A percentile compares a stretch with the other conserved stretches of the same genome.
Evolutionary conservation across 2,329 filamentous ascomycete genomes (phyloP).

Genomic region (Alternaria conjuncta): DNA sequence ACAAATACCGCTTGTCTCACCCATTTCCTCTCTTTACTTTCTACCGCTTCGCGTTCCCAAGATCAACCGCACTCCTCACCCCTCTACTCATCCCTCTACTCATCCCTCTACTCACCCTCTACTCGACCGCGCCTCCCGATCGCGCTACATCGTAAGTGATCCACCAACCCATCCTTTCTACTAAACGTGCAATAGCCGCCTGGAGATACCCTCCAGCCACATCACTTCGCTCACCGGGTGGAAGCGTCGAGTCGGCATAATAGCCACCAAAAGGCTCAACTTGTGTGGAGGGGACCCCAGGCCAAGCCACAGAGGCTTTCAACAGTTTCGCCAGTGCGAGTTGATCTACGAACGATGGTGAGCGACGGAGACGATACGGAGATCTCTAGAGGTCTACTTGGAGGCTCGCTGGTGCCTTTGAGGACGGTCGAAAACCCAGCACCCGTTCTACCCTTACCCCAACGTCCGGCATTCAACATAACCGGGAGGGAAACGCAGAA

Average conservation of each 20-base stretch:
- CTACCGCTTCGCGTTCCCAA: not conserved
- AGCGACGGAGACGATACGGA: not conserved
- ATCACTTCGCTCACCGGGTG: not conserved
- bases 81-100: no score
- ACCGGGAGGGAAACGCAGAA: not conserved
- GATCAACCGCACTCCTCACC: not conserved
- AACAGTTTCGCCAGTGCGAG: not conserved
- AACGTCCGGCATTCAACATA: not conserved
- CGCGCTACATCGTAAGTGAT: not conserved
- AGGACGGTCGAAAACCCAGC: not conserved
- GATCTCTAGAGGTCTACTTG: not conserved
- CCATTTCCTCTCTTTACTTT: not conserved
- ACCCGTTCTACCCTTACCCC: not conserved
- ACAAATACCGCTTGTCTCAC: not conserved
- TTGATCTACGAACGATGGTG: not conserved
- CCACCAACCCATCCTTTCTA: not conserved
- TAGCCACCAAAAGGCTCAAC: not conserved
- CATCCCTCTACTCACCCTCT: not conserved
- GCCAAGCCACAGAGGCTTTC: not conserved
- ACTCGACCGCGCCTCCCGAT: not conserved
- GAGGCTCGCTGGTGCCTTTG: not conserved
- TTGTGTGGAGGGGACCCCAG: not conserved
- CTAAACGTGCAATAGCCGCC: not conserved
- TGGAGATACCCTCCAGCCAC: not conserved
- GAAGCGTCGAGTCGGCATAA: not conserved